Conservation (phyloP, 225 moss, liverwort and hornwort species). For the Takakia lepidozioides region DNA sequence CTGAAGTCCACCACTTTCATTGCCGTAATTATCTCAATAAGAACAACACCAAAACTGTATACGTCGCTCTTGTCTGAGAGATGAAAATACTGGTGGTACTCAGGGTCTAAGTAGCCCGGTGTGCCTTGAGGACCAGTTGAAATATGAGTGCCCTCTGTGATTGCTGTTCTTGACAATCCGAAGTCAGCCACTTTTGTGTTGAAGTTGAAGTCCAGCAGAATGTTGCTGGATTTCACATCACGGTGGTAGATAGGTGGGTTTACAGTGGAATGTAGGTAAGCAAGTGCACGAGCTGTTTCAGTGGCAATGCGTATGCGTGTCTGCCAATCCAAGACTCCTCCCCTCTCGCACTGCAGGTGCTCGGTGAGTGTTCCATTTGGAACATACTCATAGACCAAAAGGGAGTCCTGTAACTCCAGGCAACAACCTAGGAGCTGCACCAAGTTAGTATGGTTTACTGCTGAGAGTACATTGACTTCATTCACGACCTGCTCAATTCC, state of each 20-base stretch:
- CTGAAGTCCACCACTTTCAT: conserved; percentile 12
- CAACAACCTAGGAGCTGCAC: conserved; percentile 39
- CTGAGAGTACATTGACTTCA: conserved; percentile 25
- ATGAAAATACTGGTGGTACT: conserved; percentile 25
- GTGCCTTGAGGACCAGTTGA: conserved; percentile 32
- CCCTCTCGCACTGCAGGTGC: conserved; percentile 12
- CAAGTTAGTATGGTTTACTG: conserved; percentile 35
- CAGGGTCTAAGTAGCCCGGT: conserved; percentile 29
- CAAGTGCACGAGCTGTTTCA: conserved; percentile 36
- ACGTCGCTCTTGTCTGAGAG: conserved; percentile 36
- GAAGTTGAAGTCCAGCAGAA: conserved; percentile 30
- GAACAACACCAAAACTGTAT: conserved; percentile 29
- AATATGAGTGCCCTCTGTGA: conserved; percentile 20
- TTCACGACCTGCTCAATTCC: conserved; percentile 15
- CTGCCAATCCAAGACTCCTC: conserved; percentile 15
- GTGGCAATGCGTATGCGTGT: conserved; percentile 22
- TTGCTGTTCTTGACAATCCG: conserved; percentile 24
- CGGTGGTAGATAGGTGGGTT: conserved; percentile 35
- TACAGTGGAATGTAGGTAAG: conserved; percentile 26
- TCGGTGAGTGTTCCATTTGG: conserved; percentile 34
- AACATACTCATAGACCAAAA: conserved; percentile 43
- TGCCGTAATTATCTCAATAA: conserved; percentile 22
- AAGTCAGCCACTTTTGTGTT: conserved; percentile 42
- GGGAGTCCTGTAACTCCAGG: conserved; percentile 23
- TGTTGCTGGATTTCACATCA: conserved; percentile 44